phyloP scores from a whole-genome alignment of 2,329 filamentous ascomycete species.

The Sporothrix mexicana region DNA sequence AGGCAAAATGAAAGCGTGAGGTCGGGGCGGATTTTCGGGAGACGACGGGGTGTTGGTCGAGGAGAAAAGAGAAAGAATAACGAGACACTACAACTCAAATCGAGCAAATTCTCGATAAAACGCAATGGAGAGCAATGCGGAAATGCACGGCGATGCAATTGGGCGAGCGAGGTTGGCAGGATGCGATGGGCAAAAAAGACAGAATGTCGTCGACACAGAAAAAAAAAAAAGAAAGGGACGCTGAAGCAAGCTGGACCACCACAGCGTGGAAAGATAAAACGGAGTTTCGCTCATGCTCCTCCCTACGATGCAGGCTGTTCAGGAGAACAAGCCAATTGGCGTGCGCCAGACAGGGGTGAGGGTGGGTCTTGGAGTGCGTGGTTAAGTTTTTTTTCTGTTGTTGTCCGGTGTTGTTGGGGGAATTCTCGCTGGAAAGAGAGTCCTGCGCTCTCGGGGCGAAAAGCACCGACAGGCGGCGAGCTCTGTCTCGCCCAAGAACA shows the following conservation, averaged over 20 bases:
- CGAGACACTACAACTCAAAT: not conserved
- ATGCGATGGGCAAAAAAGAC: constrained; percentile 26
- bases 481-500: not conserved
- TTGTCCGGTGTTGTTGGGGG: constrained; percentile 32
- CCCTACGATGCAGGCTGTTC: constrained; percentile 5
- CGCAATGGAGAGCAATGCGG: not conserved
- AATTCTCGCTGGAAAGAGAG: constrained; percentile 31
- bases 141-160: constrained; percentile 1
- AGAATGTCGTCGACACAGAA: constrained; percentile 22
- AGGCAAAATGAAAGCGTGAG: not conserved
- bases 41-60: constrained; percentile 3
- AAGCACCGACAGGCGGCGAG: constrained; percentile 33
- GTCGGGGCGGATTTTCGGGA: not conserved
- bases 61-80: not conserved
- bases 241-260: constrained; percentile 10
- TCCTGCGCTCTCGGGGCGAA: constrained; percentile 33
- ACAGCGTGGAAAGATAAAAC: constrained; percentile 16
- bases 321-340: constrained; percentile 26
- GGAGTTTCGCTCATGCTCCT: constrained; percentile 22
- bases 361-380: constrained; percentile 29
- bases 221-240: constrained; percentile 26
- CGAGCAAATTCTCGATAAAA: not conserved
- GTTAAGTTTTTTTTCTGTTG: constrained; percentile 31
- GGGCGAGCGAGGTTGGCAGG: constrained; percentile 17
- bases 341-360: not conserved